Conservation (phyloP, 73 alveolate species). For the Uronychia binucleata region DNA sequence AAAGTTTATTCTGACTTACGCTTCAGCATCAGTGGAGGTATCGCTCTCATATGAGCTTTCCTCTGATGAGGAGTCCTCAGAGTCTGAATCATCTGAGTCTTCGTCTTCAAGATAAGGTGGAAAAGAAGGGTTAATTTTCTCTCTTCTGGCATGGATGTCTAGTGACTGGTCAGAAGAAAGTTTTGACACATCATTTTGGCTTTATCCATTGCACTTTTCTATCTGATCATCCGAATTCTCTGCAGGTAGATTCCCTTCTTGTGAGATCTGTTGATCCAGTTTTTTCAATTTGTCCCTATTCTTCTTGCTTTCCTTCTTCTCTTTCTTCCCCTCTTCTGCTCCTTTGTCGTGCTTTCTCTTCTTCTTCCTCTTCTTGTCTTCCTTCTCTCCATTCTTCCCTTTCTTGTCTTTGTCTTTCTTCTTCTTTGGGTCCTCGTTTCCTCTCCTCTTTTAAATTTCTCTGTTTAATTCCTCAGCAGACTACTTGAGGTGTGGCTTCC, state of each 20-base stretch:
- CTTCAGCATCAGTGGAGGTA: neutral
- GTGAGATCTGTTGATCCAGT: neutral
- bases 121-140: too few relatives aligned
- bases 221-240: neutral
- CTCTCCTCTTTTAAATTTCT: neutral
- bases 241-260: neutral
- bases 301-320: neutral
- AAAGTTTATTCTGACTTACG: neutral
- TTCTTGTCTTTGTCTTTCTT: neutral
- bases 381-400: neutral
- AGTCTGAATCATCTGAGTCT: neutral
- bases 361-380: neutral
- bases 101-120: neutral
- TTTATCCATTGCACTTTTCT: neutral
- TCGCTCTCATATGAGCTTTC: neutral
- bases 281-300: neutral
- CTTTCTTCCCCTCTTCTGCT: neutral
- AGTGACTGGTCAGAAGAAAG: too few relatives aligned
- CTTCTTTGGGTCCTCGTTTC: neutral
- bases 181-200: neutral
- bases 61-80: conserved; percentile 1
- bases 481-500: neutral
- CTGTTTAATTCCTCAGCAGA: neutral
- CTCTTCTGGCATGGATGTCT: too few relatives aligned
- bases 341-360: neutral